Base-by-base conservation (phyloP, 306 rosid species). In the Canavalia ensiformis region DNA sequence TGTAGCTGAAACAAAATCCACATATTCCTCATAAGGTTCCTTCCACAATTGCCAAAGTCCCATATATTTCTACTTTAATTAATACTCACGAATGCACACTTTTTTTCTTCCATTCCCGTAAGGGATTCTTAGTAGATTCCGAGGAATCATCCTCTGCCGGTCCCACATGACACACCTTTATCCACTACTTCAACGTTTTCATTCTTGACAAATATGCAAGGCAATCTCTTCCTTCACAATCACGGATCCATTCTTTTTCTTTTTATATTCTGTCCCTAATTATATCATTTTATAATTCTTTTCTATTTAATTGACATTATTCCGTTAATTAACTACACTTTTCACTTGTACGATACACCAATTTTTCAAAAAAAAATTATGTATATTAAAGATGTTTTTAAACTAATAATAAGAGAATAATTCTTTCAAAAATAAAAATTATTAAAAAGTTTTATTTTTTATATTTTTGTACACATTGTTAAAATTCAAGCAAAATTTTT, bases 81-180 rank as follows among this genome's bases (percentile, higher is more conserved):
- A 46, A 33, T 49, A 33, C 60, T 52, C 59, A 81, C 34, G 13
- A 55, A 68, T 4, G 68, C 66, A 42, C 84, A 68, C 77, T 44
- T 76, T 84, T 82, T 83, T 44, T 76, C 82, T 82, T 83, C 69
- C 41, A 45, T 80, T 75, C 49, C 59, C 59, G 42, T 47, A 2
- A 55, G 0, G 57, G 79, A 87, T 68, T 82, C 87, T 71, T 3
- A 46, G 81, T 68, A 89, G 91, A 88, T 88, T 83, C 88, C 76
- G 1, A 29, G 44, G 91, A 86, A 89, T 88, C 86, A 84, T 86
- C 57, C 91, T 86, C 65, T 82, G 33, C 13, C 30, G 60, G 31
- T 45, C 76, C 77, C 56, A 51, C 72, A 49, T 54, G 56, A 1
- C 78, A 71, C 56, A 72, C 57, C 79, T 42, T 37, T 18, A 18